Evolutionary conservation across 2,329 filamentous ascomycete genomes (phyloP), one percentile per base, ranked within the genome.

Genomic region (Chrysoporthe cubensis): DNA sequence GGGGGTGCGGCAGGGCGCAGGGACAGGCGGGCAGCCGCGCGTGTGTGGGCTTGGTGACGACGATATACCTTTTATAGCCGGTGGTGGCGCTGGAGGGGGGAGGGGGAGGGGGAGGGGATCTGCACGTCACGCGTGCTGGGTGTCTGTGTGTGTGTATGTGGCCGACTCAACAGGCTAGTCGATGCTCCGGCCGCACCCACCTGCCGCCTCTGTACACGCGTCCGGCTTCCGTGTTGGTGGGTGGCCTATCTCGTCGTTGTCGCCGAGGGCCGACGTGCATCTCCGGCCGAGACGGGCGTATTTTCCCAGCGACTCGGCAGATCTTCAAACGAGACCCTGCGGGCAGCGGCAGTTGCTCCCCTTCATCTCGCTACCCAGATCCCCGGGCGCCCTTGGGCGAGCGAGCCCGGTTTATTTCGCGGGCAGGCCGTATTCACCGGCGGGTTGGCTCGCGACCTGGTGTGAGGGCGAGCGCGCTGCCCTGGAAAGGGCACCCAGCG

Each of bases 211-310:
- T 46, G 59, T 62, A 32, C 43, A 62, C 59, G 59, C 42, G 43
- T 44, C 42, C 59, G 59, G 59, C 43, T 62, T 34, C 59, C 59
- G 59, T 48, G 6, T 1, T 13, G 6, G 52, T 14, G 13, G 52
- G 14, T 44, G 42, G 11, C 59, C 59, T 11, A 50, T 62, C 43
- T 37, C 32, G 44, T 13, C 13, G 13, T n/a, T 48, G 37, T 18
- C 40, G 14, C 59, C 59, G 59, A 62, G 42, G 59, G 9, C 59
- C 59, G 59, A 50, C 40, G 9, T 46, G 21, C 50, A 62, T 48
- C 43, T 62, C 59, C 59, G 59, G 59, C 50, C 26, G 50, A 32
- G 9, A 8, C 50, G 50, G 50, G 26, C 21, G 32, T 32, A 16
- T 54, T 54, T 54, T 44, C 42, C 42, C 21, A 43, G 37, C 34